These are phyloP conservation scores for Candida xiaguanensis DNA, from an alignment of 805 yeast species.

Conservation along the genomic window DNA sequence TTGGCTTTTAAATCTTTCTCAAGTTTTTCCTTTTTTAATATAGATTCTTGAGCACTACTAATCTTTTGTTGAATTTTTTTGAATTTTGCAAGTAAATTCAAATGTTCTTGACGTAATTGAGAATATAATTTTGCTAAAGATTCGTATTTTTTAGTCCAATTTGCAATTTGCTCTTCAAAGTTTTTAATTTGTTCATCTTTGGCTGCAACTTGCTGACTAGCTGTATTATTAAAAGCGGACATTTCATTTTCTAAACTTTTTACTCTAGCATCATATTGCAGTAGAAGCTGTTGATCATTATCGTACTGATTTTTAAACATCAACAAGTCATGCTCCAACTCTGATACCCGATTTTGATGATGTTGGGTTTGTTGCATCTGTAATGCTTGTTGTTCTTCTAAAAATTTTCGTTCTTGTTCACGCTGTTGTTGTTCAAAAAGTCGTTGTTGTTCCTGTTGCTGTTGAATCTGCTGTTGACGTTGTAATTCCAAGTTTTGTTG, in stretches of 20 bases:
- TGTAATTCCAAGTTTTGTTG: conserved; percentile 64
- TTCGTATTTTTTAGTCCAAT: conserved; percentile 86
- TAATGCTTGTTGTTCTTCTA: conserved; percentile 62
- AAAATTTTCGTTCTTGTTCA: conserved; percentile 64
- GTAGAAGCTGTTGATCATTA: conserved; percentile 76
- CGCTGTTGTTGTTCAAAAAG: conserved; percentile 73
- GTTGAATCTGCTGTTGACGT: conserved; percentile 61
- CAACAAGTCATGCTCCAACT: conserved; percentile 75
- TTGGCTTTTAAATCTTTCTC: conserved; percentile 83
- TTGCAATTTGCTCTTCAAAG: conserved; percentile 68
- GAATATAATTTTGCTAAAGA: conserved; percentile 85
- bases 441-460: conserved; percentile 67
- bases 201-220: conserved; percentile 68
- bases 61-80: conserved; percentile 84
- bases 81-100: conserved; percentile 70
- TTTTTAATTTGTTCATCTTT: conserved; percentile 68
- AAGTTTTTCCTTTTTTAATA: conserved; percentile 73
- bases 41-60: conserved; percentile 83
- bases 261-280: conserved; percentile 84
- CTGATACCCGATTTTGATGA: conserved; percentile 74
- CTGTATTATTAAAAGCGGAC: conserved; percentile 53
- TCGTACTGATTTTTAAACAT: conserved; percentile 78
- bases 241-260: conserved; percentile 77
- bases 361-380: conserved; percentile 69
- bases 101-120: conserved; percentile 88